Evolutionary conservation across 2,329 filamentous ascomycete species (phyloP).

Genomic region (Pseudogymnoascus sp.): DNA sequence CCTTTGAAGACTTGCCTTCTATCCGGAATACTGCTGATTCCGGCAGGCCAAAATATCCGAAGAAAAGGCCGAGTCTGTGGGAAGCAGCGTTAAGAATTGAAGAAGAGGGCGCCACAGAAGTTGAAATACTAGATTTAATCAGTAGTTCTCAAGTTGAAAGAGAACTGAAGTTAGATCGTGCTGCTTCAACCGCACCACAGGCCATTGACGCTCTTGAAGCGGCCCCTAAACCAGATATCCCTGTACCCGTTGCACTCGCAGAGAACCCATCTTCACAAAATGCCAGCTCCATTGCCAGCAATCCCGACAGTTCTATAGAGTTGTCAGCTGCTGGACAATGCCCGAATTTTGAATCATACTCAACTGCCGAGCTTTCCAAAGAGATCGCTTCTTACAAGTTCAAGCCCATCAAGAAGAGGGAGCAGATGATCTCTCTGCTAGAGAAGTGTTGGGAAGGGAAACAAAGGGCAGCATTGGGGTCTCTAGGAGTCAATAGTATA

Average conservation of each 20-base stretch:
- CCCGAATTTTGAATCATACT: slow-evolving; percentile 55
- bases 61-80: slow-evolving; percentile 51
- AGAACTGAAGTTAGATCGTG: neutral
- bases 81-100: slow-evolving; percentile 58
- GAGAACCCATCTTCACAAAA: neutral
- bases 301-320: neutral
- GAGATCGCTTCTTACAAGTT: slow-evolving; percentile 61
- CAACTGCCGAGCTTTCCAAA: slow-evolving; percentile 54
- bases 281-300: neutral
- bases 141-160: slow-evolving; percentile 23
- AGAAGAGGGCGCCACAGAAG: slow-evolving; percentile 55
- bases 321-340: slow-evolving; percentile 11
- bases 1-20: slow-evolving; percentile 12
- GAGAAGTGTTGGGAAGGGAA: slow-evolving; percentile 64
- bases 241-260: neutral
- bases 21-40: neutral
- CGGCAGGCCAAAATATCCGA: slow-evolving; percentile 9
- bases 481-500: slow-evolving; percentile 21
- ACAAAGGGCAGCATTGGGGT: slow-evolving; percentile 27
- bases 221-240: neutral
- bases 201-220: neutral
- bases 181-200: neutral
- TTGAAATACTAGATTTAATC: slow-evolving; percentile 54
- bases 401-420: slow-evolving; percentile 60
- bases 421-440: slow-evolving; percentile 62